phyloP scores from a whole-genome alignment of 2,329 filamentous ascomycete genomes.

The Grosmannia huntii region DNA sequence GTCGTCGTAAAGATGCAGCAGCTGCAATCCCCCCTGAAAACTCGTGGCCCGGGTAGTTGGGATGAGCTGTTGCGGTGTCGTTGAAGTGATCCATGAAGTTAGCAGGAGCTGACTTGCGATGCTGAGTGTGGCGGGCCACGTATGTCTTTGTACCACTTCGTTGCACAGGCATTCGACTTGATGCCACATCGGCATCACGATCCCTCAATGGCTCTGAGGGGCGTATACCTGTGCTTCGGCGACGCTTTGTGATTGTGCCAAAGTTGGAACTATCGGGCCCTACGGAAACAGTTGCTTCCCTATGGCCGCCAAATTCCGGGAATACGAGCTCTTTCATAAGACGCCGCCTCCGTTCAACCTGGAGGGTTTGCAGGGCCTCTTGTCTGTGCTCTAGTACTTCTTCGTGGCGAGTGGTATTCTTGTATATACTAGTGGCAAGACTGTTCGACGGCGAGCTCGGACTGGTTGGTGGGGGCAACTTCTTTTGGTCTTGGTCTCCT shows the following conservation, averaged over 20 bases:
- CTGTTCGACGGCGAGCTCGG: neutral
- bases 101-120: neutral
- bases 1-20: no score
- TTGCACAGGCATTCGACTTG: neutral
- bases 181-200: neutral
- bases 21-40: neutral
- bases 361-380: neutral
- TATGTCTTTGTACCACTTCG: neutral
- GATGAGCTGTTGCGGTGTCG: neutral
- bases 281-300: neutral
- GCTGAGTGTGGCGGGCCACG: neutral
- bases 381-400: neutral
- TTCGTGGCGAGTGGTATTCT: neutral
- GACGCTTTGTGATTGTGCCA: neutral
- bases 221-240: neutral
- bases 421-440: neutral
- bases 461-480: neutral
- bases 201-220: neutral
- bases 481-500: no score
- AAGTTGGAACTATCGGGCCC: no score
- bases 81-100: neutral
- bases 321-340: slow-evolving; percentile 6
- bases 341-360: neutral
- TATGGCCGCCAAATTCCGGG: neutral
- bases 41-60: neutral